phyloP scores from a whole-genome alignment of 768 basidiomycete species.

The Rhizopogon roseolus region DNA sequence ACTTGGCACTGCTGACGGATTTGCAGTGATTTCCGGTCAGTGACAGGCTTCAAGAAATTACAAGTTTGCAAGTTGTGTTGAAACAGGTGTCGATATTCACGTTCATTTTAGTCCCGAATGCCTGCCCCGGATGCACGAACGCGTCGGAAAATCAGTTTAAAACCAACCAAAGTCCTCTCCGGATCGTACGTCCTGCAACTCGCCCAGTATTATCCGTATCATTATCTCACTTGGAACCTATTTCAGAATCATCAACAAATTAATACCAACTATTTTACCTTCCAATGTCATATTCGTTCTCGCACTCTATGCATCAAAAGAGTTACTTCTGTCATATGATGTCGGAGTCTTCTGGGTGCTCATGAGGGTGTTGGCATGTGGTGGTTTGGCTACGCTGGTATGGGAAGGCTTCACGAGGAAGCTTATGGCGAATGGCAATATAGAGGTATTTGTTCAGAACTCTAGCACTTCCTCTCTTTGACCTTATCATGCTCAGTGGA shows the following conservation, averaged over 20 bases:
- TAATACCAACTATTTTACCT: constrained; percentile 51
- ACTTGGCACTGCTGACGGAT: too few species aligned
- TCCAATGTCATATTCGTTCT: constrained; percentile 63
- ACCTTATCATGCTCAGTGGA: constrained; percentile 46
- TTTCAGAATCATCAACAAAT: constrained; percentile 46
- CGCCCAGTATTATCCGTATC: neutral
- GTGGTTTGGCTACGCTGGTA: constrained; percentile 57
- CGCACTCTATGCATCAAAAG: constrained; percentile 59
- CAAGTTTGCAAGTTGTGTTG: neutral
- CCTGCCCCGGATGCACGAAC: constrained; percentile 64
- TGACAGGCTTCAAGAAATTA: too few species aligned
- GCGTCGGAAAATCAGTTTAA: constrained; percentile 59
- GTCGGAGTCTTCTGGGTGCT: constrained; percentile 74
- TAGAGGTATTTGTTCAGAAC: constrained; percentile 47
- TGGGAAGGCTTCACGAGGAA: constrained; percentile 58
- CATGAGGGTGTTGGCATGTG: constrained; percentile 67
- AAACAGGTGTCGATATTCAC: neutral
- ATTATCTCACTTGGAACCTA: constrained; percentile 7
- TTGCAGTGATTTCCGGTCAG: too few species aligned
- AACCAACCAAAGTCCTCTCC: constrained; percentile 48
- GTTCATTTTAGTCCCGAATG: constrained; percentile 29
- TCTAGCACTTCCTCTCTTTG: constrained; percentile 1
- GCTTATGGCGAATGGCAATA: constrained; percentile 44
- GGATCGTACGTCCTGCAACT: constrained; percentile 41
- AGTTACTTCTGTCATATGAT: constrained; percentile 60